phyloP scores from a whole-genome alignment of 768 basidiomycete genomes.

The Calocybe cyanea region DNA sequence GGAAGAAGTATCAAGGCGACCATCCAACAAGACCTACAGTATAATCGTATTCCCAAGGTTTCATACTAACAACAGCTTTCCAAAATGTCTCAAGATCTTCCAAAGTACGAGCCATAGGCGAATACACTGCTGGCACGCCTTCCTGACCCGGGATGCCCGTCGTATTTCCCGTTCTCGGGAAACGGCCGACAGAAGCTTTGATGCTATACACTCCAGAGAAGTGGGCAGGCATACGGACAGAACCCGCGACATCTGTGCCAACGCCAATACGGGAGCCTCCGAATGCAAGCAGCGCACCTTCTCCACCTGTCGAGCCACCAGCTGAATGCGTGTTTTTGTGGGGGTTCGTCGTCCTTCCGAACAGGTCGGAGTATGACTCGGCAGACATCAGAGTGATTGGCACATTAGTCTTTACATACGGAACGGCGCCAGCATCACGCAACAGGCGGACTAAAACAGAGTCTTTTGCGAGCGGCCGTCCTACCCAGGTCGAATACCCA shows the following conservation, averaged over 20 bases:
- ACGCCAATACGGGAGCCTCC: constrained; percentile 60
- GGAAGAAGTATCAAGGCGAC: too few relatives aligned
- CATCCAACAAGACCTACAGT: too few relatives aligned
- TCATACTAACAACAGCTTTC: constrained; percentile 56
- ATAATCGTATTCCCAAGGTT: constrained; percentile 63
- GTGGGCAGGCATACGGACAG: constrained; percentile 62
- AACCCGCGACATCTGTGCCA: constrained; percentile 70
- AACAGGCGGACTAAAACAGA: constrained; percentile 50
- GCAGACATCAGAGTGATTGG: constrained; percentile 58
- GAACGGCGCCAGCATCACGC: constrained; percentile 59
- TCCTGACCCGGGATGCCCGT: constrained; percentile 56
- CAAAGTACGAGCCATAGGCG: constrained; percentile 59
- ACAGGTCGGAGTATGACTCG: constrained; percentile 54
- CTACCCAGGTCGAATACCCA: constrained; percentile 52
- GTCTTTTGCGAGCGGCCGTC: constrained; percentile 41
- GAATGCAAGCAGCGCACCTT: constrained; percentile 58
- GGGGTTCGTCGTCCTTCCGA: constrained; percentile 59
- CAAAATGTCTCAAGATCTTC: constrained; percentile 63
- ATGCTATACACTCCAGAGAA: constrained; percentile 62
- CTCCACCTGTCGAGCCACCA: constrained; percentile 71
- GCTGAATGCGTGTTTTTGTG: constrained; percentile 49
- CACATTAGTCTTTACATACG: constrained; percentile 65
- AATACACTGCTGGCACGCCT: constrained; percentile 48
- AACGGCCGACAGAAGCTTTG: constrained; percentile 47
- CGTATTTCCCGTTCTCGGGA: constrained; percentile 40